These are phyloP conservation scores for Tricharina praecox DNA, from an alignment of 495 filamentous ascomycete genomes.

Conservation along the genomic window DNA sequence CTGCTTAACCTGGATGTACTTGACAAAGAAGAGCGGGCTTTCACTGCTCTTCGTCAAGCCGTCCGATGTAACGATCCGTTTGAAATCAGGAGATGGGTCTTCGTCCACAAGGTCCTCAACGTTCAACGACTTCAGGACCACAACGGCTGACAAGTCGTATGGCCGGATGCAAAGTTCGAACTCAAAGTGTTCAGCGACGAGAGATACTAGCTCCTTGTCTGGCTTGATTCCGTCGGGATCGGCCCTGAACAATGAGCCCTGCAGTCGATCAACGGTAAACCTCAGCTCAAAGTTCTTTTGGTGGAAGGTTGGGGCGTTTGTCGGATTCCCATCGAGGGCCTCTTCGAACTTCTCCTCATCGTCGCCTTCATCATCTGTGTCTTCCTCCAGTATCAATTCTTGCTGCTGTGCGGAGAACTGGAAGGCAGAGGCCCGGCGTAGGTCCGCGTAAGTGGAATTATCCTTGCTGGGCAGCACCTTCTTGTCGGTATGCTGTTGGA, in stretches of 20 bases:
- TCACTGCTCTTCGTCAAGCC: conserved; percentile 42
- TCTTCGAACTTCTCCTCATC: conserved; percentile 46
- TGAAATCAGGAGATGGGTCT: conserved; percentile 81
- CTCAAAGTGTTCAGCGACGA: conserved; percentile 78
- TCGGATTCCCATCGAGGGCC: conserved; percentile 40
- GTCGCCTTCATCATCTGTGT: conserved; percentile 52
- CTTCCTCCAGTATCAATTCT: conserved; percentile 60
- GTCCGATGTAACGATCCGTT: conserved; percentile 76
- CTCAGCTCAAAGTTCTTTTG: conserved; percentile 89
- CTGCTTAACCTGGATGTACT: conserved; percentile 72
- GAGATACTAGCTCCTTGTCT: conserved; percentile 72
- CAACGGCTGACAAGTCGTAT: conserved; percentile 81
- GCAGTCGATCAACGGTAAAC: conserved; percentile 80
- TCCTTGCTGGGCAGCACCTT: conserved; percentile 9
- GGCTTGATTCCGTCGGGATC: conserved; percentile 60
- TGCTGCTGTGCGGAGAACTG: conserved; percentile 49
- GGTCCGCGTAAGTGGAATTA: conserved; percentile 12
- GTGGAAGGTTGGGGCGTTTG: conserved; percentile 46
- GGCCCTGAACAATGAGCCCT: conserved; percentile 76
- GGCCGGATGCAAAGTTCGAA: conserved; percentile 74
- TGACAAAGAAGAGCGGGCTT: conserved; percentile 71
- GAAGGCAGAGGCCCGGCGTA: conserved; percentile 40
- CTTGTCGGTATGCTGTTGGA: conserved; percentile 4
- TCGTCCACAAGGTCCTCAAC: conserved; percentile 89
- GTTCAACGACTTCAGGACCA: conserved; percentile 69